Evolutionary conservation across 495 filamentous ascomycete genomes (phyloP).

Genomic region (Hypoxylon subgilvum): DNA sequence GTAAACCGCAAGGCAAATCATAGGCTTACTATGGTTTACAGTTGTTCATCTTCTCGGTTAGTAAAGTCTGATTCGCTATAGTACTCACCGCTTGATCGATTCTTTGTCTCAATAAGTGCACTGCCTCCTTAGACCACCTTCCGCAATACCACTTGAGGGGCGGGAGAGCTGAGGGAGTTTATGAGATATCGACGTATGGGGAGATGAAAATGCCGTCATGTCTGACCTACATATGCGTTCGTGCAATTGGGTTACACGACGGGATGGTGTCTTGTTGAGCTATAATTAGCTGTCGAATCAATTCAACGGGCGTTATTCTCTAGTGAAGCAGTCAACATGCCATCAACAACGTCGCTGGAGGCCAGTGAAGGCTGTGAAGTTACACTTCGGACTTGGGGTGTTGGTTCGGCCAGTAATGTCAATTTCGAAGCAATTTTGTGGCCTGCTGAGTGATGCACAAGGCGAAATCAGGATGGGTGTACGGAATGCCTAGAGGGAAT

Average conservation of each 20-base stretch:
- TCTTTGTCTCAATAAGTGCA: constrained; percentile 22
- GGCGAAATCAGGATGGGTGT: not conserved
- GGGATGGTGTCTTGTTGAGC: constrained; percentile 24
- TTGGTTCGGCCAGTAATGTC: constrained; percentile 1
- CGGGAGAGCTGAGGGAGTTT: constrained; percentile 3
- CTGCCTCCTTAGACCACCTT: constrained; percentile 18
- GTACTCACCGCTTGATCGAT: constrained; percentile 26
- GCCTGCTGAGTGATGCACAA: not conserved
- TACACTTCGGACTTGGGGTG: constrained; percentile 9
- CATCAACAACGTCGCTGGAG: constrained; percentile 21
- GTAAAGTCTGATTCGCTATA: constrained; percentile 11
- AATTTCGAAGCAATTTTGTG: not conserved
- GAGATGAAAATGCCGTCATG: constrained; percentile 16
- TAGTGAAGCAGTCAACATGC: constrained; percentile 17
- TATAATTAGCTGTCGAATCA: constrained; percentile 36
- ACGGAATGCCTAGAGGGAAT: no score
- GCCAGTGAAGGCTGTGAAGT: constrained; percentile 29
- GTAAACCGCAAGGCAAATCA: no score
- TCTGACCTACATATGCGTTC: constrained; percentile 33
- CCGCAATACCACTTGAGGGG: constrained; percentile 23
- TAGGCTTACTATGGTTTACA: not conserved
- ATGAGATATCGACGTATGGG: not conserved
- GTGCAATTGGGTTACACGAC: constrained; percentile 32
- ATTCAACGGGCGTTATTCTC: constrained; percentile 2
- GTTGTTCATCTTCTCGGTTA: constrained; percentile 5